A percentile compares a stretch with the other conserved stretches of the same genome.
Conservation (phyloP, 306 rosid genomes). For the Cotoneaster glaucophyllus region DNA sequence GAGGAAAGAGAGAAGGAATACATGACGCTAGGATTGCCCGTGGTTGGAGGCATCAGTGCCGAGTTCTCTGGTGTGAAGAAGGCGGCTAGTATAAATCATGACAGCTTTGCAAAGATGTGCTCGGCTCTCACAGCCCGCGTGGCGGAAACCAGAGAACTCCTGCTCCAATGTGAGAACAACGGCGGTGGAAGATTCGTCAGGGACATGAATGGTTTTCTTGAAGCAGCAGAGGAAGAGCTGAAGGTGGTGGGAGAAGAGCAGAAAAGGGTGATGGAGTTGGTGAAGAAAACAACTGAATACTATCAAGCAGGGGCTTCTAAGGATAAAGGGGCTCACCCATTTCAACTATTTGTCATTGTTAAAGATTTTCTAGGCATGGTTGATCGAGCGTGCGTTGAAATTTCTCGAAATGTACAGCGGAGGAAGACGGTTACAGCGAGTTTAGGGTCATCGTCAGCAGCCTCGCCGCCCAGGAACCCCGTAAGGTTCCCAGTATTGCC, state of each 20-base stretch:
- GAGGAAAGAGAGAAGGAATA: conserved; percentile 72
- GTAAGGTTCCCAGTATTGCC: conserved; percentile 40
- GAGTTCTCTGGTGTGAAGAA: conserved; percentile 76
- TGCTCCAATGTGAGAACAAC: conserved; percentile 31
- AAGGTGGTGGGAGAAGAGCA: conserved; percentile 44
- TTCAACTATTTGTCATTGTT: conserved; percentile 65
- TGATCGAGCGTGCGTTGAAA: conserved; percentile 76
- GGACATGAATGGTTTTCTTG: conserved; percentile 68
- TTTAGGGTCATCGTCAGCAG: conserved; percentile 22
- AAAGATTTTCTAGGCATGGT: conserved; percentile 88
- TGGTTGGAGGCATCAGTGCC: conserved; percentile 87
- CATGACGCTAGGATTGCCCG: conserved; percentile 62
- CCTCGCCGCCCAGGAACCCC: conserved; percentile 13
- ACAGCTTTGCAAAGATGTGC: conserved; percentile 32
- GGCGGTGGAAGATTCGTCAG: conserved; percentile 51
- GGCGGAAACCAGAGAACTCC: conserved; percentile 31
- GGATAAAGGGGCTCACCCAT: conserved; percentile 45
- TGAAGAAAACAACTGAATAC: conserved; percentile 62
- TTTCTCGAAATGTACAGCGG: conserved; percentile 57
- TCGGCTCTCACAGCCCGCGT: conserved; percentile 42
- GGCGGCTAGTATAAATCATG: conserved; percentile 59
- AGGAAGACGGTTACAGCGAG: conserved; percentile 35
- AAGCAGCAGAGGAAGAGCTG: conserved; percentile 51
- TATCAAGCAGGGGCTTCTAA: conserved; percentile 68
- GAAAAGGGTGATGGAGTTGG: conserved; percentile 48